phyloP scores from a whole-genome alignment of 495 filamentous ascomycete species.

The Aspergillus nanangensis region DNA sequence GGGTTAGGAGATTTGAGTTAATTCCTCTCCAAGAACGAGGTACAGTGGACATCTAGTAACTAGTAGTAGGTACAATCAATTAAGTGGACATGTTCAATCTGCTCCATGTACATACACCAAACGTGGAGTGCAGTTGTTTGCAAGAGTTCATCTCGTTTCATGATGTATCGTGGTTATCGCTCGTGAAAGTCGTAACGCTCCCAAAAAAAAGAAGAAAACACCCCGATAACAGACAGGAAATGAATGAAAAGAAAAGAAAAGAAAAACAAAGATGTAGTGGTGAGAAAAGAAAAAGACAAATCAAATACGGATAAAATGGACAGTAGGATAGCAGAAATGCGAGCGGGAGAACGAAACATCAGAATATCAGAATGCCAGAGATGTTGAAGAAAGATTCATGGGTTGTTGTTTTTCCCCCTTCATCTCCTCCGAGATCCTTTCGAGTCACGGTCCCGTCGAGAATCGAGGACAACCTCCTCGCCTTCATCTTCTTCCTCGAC shows the following conservation, averaged over 20 bases:
- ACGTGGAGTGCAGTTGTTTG: background rate
- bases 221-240: background rate
- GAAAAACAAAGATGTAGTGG: background rate
- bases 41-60: conserved; percentile 5
- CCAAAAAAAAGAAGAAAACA: background rate
- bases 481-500: conserved; percentile 82
- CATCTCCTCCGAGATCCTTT: conserved; percentile 25
- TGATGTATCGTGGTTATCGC: conserved; percentile 3
- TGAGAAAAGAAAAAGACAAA: no score
- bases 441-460: conserved; percentile 24
- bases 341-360: no score
- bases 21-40: no score
- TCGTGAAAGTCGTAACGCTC: conserved; percentile 4
- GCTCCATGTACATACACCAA: background rate
- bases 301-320: no score
- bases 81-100: background rate
- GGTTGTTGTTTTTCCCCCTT: conserved; percentile 23
- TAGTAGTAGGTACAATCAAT: background rate
- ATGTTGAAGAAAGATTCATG: no score
- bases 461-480: conserved; percentile 21
- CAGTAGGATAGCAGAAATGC: no score
- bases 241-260: background rate
- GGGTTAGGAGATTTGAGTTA: no score
- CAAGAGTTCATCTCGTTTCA: conserved; percentile 1
- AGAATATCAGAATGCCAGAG: no score